These are phyloP conservation scores for Cryptosporidium canis DNA, from an alignment of 169 alveolate genomes.

Conservation along the genomic window DNA sequence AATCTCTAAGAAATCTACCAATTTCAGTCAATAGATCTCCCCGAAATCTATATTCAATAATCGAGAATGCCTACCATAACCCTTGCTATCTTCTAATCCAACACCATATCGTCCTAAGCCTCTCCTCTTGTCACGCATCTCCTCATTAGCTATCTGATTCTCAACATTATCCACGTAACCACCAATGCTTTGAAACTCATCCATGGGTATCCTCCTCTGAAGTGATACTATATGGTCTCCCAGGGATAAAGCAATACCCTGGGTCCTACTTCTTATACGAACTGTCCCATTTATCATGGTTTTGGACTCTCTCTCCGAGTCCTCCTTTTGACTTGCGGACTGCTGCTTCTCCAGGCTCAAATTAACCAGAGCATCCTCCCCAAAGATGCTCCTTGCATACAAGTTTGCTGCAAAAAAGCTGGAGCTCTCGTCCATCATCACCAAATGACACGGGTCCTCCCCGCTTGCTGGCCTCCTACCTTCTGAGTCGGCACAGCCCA, in stretches of 20 bases:
- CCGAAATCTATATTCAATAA: slow-evolving; percentile 49
- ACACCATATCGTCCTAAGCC: not conserved
- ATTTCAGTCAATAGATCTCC: slow-evolving; percentile 4
- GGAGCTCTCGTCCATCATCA: slow-evolving; percentile 69
- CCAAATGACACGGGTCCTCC: not conserved
- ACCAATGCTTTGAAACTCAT: not conserved
- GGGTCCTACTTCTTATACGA: slow-evolving; percentile 79
- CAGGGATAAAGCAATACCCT: slow-evolving; percentile 79
- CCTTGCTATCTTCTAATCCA: not conserved
- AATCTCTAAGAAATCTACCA: not conserved
- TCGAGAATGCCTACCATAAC: slow-evolving; percentile 8
- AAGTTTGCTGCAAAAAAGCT: slow-evolving; percentile 90
- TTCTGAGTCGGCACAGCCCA: not conserved
- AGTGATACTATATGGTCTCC: slow-evolving; percentile 77
- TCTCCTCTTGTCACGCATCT: not conserved
- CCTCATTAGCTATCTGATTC: not conserved
- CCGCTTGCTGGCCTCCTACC: not conserved
- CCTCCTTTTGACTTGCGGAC: slow-evolving; percentile 76
- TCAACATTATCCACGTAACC: not conserved
- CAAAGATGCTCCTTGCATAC: slow-evolving; percentile 89
- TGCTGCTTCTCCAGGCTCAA: slow-evolving; percentile 83
- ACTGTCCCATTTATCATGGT: slow-evolving; percentile 74
- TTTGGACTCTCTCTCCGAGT: slow-evolving; percentile 75
- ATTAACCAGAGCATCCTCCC: slow-evolving; percentile 92
- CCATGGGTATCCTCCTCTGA: slow-evolving; percentile 73